Conservation (phyloP, 208 protist genomes). For the Angomonas deanei region DNA sequence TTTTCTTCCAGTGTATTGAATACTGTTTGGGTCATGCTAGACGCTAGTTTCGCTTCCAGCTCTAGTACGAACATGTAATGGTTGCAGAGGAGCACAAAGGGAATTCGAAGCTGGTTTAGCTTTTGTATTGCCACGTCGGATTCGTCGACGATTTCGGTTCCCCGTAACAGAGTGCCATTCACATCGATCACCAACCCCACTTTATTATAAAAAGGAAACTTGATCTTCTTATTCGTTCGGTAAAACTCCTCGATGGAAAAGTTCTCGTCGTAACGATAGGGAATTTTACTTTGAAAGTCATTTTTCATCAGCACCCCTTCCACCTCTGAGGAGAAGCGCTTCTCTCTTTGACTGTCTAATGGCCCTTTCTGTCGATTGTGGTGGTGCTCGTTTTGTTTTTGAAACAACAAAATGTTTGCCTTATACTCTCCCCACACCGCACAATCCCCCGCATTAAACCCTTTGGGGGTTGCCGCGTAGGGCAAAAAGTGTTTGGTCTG, state of each 20-base stretch:
- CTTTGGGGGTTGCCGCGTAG: slow-evolving; percentile 53
- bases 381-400: background rate
- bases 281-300: slow-evolving; percentile 67
- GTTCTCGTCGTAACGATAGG: slow-evolving; percentile 37
- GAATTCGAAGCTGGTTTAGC: slow-evolving; percentile 58
- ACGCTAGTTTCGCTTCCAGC: background rate
- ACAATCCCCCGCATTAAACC: slow-evolving; percentile 57
- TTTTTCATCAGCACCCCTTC: slow-evolving; percentile 33
- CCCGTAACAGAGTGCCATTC: slow-evolving; percentile 74
- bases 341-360: background rate
- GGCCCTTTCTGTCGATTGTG: background rate
- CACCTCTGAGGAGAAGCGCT: slow-evolving; percentile 31
- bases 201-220: slow-evolving; percentile 76
- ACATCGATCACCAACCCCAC: slow-evolving; percentile 80
- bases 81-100: slow-evolving; percentile 86
- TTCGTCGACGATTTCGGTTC: slow-evolving; percentile 59
- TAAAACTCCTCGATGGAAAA: background rate
- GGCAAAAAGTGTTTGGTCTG: slow-evolving; percentile 64
- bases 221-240: background rate
- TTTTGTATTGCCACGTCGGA: slow-evolving; percentile 59
- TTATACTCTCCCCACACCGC: slow-evolving; percentile 78
- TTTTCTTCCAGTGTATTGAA: slow-evolving; percentile 55
- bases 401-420: slow-evolving; percentile 10
- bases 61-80: slow-evolving; percentile 24
- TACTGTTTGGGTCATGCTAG: background rate